Evolutionary conservation across 306 rosid species (phyloP).

Genomic region (Albizia julibrissin): DNA sequence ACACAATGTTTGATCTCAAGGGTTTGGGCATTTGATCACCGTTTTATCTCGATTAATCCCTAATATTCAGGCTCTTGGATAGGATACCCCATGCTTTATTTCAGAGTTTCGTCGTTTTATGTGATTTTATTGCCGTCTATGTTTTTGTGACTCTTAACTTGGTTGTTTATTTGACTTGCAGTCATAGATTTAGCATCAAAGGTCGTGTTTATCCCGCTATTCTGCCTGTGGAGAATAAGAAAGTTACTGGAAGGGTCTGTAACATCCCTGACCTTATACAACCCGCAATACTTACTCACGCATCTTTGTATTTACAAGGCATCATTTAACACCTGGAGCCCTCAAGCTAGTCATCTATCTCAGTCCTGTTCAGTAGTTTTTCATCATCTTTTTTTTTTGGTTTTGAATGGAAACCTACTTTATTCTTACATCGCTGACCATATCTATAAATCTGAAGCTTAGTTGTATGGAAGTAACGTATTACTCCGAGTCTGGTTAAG

Average conservation of each 20-base stretch:
- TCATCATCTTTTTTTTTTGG: background rate
- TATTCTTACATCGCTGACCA: background rate
- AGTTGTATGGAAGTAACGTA: background rate
- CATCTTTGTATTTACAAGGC: background rate
- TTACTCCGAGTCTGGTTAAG: background rate
- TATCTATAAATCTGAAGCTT: background rate
- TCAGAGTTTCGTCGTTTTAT: background rate
- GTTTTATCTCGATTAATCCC: background rate
- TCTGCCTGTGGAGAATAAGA: conserved; percentile 57
- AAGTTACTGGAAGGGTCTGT: conserved; percentile 68
- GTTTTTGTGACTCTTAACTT: background rate
- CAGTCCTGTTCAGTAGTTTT: background rate
- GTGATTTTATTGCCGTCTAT: background rate
- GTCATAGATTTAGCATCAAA: conserved; percentile 81
- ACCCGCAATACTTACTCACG: background rate
- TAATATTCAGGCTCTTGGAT: background rate
- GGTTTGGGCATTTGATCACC: background rate
- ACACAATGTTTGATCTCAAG: background rate
- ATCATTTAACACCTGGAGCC: background rate
- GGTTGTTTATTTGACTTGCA: conserved; percentile 24
- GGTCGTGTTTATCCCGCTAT: conserved; percentile 93
- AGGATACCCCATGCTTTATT: background rate
- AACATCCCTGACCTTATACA: background rate
- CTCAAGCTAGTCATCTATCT: background rate
- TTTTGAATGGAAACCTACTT: background rate